Percentiles rank a stretch among this genome's conserved stretches.
Conservation (phyloP, 108 stramenopile species). For the Skeletonema potamos region DNA sequence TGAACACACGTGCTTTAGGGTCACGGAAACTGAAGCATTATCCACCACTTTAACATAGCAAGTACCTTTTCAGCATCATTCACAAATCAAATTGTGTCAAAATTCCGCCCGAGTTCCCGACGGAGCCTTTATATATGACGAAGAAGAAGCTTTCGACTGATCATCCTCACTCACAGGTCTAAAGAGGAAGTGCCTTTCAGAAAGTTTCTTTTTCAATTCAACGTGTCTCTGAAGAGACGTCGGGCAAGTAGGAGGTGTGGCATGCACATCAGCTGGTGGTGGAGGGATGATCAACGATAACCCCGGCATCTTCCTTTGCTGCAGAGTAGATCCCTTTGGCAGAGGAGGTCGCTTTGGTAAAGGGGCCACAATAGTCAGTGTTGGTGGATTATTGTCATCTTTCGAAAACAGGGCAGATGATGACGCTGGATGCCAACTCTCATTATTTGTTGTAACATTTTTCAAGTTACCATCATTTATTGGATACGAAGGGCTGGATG, state of each 20-base stretch:
- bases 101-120: not conserved
- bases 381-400: not conserved
- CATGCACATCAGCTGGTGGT: not conserved
- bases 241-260: not conserved
- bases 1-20: not conserved
- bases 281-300: not conserved
- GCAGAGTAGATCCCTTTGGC: not conserved
- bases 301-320: not conserved
- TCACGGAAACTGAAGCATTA: not conserved
- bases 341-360: not conserved
- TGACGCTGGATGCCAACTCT: not conserved
- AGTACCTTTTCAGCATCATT: not conserved
- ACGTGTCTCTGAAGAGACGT: not conserved
- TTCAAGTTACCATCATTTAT: not conserved
- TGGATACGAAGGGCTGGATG: not conserved
- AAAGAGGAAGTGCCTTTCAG: not conserved
- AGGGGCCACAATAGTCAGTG: not conserved
- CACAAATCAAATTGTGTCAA: too few relatives aligned
- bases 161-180: not conserved
- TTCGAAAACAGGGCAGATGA: not conserved
- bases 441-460: not conserved
- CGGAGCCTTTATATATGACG: not conserved
- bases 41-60: not conserved
- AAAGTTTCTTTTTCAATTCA: not conserved
- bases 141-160: not conserved